phyloP scores from a whole-genome alignment of 164 flowering plant species.

The Berberis thunbergii region DNA sequence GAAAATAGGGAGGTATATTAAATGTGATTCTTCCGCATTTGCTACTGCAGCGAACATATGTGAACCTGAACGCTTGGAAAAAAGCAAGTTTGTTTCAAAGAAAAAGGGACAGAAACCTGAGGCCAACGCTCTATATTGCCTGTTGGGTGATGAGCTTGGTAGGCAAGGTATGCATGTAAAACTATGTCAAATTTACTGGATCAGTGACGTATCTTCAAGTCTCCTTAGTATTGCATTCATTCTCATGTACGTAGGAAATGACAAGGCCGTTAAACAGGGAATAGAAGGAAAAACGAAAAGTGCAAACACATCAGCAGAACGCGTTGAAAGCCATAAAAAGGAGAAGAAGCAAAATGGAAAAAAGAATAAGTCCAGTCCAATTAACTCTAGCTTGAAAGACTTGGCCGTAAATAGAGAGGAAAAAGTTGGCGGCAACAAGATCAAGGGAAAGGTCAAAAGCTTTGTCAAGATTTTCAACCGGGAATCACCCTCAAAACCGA shows the following conservation, averaged over 20 bases:
- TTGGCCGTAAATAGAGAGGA: slow-evolving; percentile 17
- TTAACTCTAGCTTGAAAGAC: slow-evolving; percentile 15
- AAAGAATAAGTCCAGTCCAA: slow-evolving; percentile 8
- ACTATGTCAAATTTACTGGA: slow-evolving; percentile 1
- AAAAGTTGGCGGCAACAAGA: slow-evolving; percentile 16
- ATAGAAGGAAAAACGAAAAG: slow-evolving; percentile 14
- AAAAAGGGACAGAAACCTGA: too few species aligned
- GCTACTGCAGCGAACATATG: too few species aligned
- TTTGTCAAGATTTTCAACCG: slow-evolving; percentile 71
- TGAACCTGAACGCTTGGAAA: too few species aligned
- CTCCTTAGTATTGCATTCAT: not conserved
- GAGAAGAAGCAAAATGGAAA: slow-evolving; percentile 23
- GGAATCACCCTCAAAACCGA: slow-evolving; percentile 35
- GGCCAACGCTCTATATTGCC: too few species aligned
- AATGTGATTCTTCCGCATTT: too few species aligned
- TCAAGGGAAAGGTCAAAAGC: slow-evolving; percentile 37
- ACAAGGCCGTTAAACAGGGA: slow-evolving; percentile 10
- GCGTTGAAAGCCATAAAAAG: slow-evolving; percentile 9
- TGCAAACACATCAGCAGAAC: slow-evolving; percentile 11
- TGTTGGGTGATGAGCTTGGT: not conserved
- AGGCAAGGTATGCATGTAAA: not conserved
- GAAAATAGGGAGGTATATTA: too few species aligned
- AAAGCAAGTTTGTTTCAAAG: too few species aligned
- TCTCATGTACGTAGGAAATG: slow-evolving; percentile 25
- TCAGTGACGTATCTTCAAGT: not conserved